Evolutionary conservation across 352 stramenopile species (phyloP), one percentile per base, ranked within the genome.

Genomic region (Phytophthora ramorum): DNA sequence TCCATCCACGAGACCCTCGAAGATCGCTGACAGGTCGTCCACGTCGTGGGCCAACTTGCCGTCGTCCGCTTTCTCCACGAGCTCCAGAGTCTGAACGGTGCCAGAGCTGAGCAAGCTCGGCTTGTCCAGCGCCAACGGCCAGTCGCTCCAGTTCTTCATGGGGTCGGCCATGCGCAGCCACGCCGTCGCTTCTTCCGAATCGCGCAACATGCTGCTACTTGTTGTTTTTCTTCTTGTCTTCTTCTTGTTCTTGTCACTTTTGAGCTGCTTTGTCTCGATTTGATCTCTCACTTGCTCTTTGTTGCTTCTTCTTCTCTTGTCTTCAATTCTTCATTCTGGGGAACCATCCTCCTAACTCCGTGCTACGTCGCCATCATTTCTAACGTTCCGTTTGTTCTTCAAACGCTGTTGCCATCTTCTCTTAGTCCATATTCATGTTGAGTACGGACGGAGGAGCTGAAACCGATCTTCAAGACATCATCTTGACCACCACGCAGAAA

Each of bases 341-440:
- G 83, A 87, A 85, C 82, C 84, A 93, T 93, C 72, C 75, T 93
- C 75, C 82, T 86, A 91, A 86, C 77, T 76, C 73, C 74, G 83
- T 79, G 75, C 73, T 83, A 87, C 77, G 73, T 78, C 75, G 73
- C 71, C 82, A 89, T 93, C 78, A 76, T 87, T 90, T 88, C 81
- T 89, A 79, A 88, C 81, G 76, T 81, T 78, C 58, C 69, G 75
- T 89, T 78, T 76, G 75, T 81, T 73, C 43, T 83, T 83, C 79
- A 85, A 85, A 87, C 74, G 69, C 66, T 78, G 44, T 70, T 79
- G 51, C 56, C 60, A 75, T 83, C 60, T 69, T 69, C 63, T 79
- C 60, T 67, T 68, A 61, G 59, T 81, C 71, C 73, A 84, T 82
- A 76, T 72, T 81, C 76, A 88, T 84, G 35, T 58, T 74, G 52